These are phyloP conservation scores for Venustampulla echinocandica DNA, from an alignment of 495 filamentous ascomycete genomes.

Conservation along the genomic window DNA sequence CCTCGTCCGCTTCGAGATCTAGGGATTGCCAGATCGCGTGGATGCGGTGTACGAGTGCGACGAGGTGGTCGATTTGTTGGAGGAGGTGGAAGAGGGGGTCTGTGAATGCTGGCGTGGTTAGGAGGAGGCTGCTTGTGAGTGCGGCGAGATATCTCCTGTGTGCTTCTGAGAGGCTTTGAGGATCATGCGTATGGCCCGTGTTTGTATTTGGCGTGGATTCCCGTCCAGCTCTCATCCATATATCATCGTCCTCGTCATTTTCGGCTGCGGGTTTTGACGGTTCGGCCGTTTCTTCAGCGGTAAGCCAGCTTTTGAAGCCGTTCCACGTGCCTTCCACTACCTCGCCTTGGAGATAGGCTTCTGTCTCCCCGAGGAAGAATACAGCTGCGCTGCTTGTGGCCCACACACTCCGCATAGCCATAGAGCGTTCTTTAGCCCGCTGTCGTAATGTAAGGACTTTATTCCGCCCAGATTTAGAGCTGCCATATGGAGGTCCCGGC, in stretches of 20 bases:
- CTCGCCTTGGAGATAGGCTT: conserved; percentile 82
- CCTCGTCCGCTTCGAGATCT: conserved; percentile 71
- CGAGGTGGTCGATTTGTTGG: conserved; percentile 63
- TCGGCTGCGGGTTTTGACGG: conserved; percentile 4
- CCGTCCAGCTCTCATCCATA: conserved; percentile 16
- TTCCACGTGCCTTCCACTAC: conserved; percentile 71
- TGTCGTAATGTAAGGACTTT: conserved; percentile 48
- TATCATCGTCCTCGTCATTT: conserved; percentile 17
- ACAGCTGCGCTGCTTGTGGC: conserved; percentile 73
- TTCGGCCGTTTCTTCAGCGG: conserved; percentile 3
- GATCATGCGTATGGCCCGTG: conserved; percentile 54
- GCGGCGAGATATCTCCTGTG: conserved; percentile 66
- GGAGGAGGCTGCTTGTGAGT: conserved; percentile 58
- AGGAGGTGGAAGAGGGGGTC: conserved; percentile 60
- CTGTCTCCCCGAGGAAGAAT: conserved; percentile 79
- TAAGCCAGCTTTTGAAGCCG: conserved; percentile 48
- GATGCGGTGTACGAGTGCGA: conserved; percentile 62
- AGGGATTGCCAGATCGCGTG: conserved; percentile 62
- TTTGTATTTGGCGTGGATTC: conserved; percentile 12
- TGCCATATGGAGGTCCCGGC: conserved; percentile 53
- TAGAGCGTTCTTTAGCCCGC: conserved; percentile 47
- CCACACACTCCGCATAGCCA: conserved; percentile 72
- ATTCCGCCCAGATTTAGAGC: conserved; percentile 45
- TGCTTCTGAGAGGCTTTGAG: conserved; percentile 70
- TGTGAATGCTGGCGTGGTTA: conserved; percentile 62